Evolutionary conservation across 2,329 filamentous ascomycete species (phyloP).

Genomic region (Acarospora socialis): DNA sequence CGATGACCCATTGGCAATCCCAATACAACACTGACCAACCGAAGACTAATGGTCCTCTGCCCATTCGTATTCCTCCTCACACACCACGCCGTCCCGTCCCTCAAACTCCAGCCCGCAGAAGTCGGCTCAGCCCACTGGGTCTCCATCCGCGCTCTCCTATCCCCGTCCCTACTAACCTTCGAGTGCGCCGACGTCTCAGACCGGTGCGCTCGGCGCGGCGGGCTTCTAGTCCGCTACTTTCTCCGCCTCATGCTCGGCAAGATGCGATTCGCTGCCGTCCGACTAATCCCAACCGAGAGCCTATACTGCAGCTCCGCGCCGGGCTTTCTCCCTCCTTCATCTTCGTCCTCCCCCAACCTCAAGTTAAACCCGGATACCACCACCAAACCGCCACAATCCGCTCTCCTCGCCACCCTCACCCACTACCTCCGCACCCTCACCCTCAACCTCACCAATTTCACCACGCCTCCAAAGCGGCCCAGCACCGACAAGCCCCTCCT

Average conservation of each 20-base stretch:
- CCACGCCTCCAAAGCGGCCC: conserved; percentile 14
- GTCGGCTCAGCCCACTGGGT: conserved; percentile 58
- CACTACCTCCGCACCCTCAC: no score
- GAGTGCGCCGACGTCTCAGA: conserved; percentile 51
- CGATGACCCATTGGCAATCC: neutral
- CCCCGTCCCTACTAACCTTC: conserved; percentile 43
- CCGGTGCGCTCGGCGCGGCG: conserved; percentile 42
- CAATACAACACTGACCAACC: conserved; percentile 12
- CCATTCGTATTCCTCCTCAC: conserved; percentile 53
- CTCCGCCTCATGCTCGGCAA: conserved; percentile 44
- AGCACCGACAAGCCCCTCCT: conserved; percentile 35
- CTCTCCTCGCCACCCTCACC: no score
- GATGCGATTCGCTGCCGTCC: conserved; percentile 55
- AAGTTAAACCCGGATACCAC: no score
- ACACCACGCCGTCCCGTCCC: conserved; percentile 38
- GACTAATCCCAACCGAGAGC: conserved; percentile 46
- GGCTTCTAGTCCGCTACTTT: conserved; percentile 39
- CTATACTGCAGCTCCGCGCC: conserved; percentile 41
- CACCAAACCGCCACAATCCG: no score
- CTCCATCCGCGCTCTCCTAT: conserved; percentile 46
- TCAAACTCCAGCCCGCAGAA: conserved; percentile 53
- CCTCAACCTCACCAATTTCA: no score
- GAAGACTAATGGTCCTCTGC: conserved; percentile 53
- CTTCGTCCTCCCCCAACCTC: conserved; percentile 13
- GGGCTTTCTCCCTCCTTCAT: conserved; percentile 31